Evolutionary conservation across 202 grass and related monocot genomes (phyloP), one percentile per base, ranked within the genome.

Genomic region (Cymbopogon flexuosus): DNA sequence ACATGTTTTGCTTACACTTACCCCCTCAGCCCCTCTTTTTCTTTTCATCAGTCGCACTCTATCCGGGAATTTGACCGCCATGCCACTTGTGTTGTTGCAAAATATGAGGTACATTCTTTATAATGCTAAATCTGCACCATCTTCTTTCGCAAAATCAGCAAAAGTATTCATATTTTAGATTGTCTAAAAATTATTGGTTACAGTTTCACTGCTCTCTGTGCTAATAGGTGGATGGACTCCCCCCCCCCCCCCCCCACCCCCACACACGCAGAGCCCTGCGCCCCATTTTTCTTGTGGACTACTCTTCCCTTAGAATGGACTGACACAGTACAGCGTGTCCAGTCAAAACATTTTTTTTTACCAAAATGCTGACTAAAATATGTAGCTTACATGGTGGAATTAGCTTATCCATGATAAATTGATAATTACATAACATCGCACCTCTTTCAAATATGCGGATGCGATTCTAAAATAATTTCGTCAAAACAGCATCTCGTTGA

Each of bases 11-110:
- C 56, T 79, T 74, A 79, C 69, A 10, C 68, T 14, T n/a, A n/a
- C n/a, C n/a, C n/a, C n/a, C n/a, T n/a, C n/a, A n/a, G n/a, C 62
- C 42, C 14, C 6, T 51, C 6, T 51, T 6, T 70, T 34, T 83
- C 24, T 0, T 75, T 35, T 85, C 80, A 22, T 68, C 84, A 99
- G 96, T 98, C 92, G 66, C 52, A 76, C 79, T 86, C 90, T 80
- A 88, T 94, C 62, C 63, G 92, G 58, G 95, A 98, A 81, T 98
- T 98, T 36, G 94, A 97, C 76, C 87, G 72, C 36, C 94, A 97
- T 82, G 94, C 95, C 8, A 94, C 95, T 84, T 89, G 92, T 70
- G 76, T 31, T 3, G 30, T 31, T 31, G 30, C 30, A 1, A 31
- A 31, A 31, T 31, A 31, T 31, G 30, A 31, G 30, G 30, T 31